Evolutionary conservation across 768 basidiomycete genomes (phyloP).

Genomic region (Amylocystis lapponica): DNA sequence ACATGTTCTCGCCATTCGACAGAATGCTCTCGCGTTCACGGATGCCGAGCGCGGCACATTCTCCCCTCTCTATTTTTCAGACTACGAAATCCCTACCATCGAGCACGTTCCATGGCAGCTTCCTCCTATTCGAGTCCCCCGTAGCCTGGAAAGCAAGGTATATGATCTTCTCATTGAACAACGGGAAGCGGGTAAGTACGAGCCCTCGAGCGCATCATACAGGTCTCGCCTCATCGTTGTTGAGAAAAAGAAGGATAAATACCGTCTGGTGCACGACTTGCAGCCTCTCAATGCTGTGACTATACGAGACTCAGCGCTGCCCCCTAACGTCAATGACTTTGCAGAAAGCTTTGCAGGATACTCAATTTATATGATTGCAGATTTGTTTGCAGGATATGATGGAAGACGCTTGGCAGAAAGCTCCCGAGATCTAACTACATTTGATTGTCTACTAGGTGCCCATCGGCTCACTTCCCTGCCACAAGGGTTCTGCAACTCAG

Average conservation of each 20-base stretch:
- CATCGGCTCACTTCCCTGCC: constrained; percentile 6
- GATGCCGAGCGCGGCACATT: too few species aligned
- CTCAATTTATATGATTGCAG: constrained; percentile 4
- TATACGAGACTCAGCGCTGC: constrained; percentile 12
- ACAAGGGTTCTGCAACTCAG: constrained; percentile 9
- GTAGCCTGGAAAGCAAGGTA: constrained; percentile 4
- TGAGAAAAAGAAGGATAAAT: constrained; percentile 10
- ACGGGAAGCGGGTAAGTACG: constrained; percentile 9
- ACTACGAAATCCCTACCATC: too few species aligned
- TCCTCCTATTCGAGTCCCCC: too few species aligned
- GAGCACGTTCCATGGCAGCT: too few species aligned
- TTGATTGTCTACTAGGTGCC: constrained; percentile 11
- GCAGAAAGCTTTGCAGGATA: constrained; percentile 14
- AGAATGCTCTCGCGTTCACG: constrained; percentile 20
- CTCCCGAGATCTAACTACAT: constrained; percentile 16
- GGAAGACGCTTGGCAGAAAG: constrained; percentile 1
- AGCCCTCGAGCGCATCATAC: constrained; percentile 15
- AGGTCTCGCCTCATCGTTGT: constrained; percentile 13
- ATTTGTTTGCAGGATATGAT: constrained; percentile 14
- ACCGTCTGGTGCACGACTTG: constrained; percentile 13
- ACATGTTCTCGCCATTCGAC: constrained; percentile 6
- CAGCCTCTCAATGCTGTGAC: constrained; percentile 16
- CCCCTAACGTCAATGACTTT: constrained; percentile 12
- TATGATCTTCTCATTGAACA: constrained; percentile 2
- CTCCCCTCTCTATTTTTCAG: too few species aligned